Percentiles rank a stretch among this genome's conserved stretches.
Conservation (phyloP, 768 basidiomycete species). For the Dictyophora rubrovolvata region DNA sequence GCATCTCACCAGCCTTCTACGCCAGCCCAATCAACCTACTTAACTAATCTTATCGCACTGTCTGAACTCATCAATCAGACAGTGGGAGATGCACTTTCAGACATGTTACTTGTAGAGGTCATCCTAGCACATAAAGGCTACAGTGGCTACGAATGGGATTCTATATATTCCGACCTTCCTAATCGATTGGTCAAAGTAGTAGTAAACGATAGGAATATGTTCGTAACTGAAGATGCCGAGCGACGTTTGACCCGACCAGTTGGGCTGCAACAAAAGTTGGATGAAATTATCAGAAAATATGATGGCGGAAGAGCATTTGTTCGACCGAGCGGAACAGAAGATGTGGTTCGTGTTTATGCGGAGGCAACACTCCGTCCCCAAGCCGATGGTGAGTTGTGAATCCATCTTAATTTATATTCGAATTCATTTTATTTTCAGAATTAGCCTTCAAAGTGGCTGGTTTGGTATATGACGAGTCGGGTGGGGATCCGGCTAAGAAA, state of each 20-base stretch:
- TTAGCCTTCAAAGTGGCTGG: constrained; percentile 81
- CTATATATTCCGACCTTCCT: constrained; percentile 84
- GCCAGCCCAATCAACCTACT: constrained; percentile 71
- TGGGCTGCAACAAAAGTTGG: constrained; percentile 73
- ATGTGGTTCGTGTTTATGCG: constrained; percentile 95
- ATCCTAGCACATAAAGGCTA: constrained; percentile 86
- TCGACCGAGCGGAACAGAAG: constrained; percentile 94
- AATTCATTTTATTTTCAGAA: constrained; percentile 33
- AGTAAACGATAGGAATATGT: constrained; percentile 70
- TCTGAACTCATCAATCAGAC: constrained; percentile 92
- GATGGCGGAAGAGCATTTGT: constrained; percentile 88
- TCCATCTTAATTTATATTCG: constrained; percentile 1
- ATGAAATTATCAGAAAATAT: constrained; percentile 68
- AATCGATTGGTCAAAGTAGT: constrained; percentile 92
- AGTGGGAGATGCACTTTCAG: constrained; percentile 93
- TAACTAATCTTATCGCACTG: constrained; percentile 67
- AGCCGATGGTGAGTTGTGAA: constrained; percentile 63
- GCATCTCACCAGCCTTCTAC: constrained; percentile 60
- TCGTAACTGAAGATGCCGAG: constrained; percentile 91
- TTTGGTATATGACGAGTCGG: constrained; percentile 72
- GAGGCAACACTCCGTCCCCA: constrained; percentile 68
- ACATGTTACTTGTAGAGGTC: constrained; percentile 89
- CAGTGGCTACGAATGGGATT: constrained; percentile 81
- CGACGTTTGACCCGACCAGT: constrained; percentile 71
- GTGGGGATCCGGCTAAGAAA: constrained; percentile 66